These are phyloP conservation scores for Blastobotrys petasosporus DNA, from an alignment of 1,139 yeast genomes.

Conservation along the genomic window DNA sequence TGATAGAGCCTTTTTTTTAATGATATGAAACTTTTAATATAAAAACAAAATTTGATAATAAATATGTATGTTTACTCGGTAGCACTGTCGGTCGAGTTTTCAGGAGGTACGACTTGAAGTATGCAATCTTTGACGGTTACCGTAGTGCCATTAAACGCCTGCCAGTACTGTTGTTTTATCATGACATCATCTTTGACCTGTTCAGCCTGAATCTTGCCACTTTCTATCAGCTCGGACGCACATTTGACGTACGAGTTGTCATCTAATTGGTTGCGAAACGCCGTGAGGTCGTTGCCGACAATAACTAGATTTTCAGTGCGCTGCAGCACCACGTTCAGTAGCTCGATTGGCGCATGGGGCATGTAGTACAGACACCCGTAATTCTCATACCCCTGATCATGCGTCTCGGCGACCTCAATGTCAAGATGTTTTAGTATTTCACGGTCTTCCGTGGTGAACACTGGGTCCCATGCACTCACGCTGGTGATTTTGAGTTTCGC, in stretches of 20 bases:
- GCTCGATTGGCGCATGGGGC: conserved; percentile 67
- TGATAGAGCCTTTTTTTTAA: neutral
- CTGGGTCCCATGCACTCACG: conserved; percentile 60
- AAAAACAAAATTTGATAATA: too few relatives aligned
- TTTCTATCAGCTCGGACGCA: conserved; percentile 17
- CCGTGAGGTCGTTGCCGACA: conserved; percentile 34
- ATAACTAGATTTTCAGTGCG: conserved; percentile 31
- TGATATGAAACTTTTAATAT: neutral
- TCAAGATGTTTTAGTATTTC: conserved; percentile 28
- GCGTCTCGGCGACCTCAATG: conserved; percentile 26
- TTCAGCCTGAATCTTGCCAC: conserved; percentile 11
- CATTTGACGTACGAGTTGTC: conserved; percentile 16
- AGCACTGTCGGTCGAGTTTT: neutral
- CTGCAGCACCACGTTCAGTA: conserved; percentile 45
- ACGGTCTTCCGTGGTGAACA: conserved; percentile 44
- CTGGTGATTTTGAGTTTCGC: conserved; percentile 24
- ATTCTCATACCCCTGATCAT: neutral
- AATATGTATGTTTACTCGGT: neutral
- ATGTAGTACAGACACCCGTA: conserved; percentile 44
- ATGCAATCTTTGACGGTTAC: neutral
- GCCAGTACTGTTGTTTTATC: conserved; percentile 28
- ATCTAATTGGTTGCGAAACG: conserved; percentile 15
- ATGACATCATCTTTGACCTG: conserved; percentile 16
- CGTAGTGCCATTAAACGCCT: conserved; percentile 35
- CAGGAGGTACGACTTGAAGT: neutral